Evolutionary conservation across 805 yeast species (phyloP).

Genomic region (Candida verbasci): DNA sequence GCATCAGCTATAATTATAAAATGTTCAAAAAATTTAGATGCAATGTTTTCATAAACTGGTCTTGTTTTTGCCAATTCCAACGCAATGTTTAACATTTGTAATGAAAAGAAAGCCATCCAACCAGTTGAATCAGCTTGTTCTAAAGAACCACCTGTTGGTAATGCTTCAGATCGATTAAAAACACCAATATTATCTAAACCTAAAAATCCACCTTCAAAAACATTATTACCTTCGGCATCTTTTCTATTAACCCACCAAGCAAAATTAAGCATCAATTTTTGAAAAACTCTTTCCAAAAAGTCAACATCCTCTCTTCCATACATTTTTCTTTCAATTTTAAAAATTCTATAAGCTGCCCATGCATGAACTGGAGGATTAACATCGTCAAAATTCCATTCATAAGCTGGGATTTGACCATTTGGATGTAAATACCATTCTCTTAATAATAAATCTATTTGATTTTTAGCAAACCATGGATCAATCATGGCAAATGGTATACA

Average conservation of each 20-base stretch:
- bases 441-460: constrained; percentile 77
- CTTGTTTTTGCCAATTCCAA: constrained; percentile 82
- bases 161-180: constrained; percentile 87
- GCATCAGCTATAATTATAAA: constrained; percentile 90
- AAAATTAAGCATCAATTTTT: constrained; percentile 80
- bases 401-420: constrained; percentile 95
- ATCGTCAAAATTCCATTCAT: constrained; percentile 93
- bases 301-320: constrained; percentile 76
- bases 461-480: constrained; percentile 88
- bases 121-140: constrained; percentile 97
- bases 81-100: constrained; percentile 90
- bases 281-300: constrained; percentile 89
- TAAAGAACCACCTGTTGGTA: constrained; percentile 86
- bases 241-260: constrained; percentile 98
- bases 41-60: constrained; percentile 87
- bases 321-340: constrained; percentile 81
- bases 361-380: constrained; percentile 98
- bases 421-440: constrained; percentile 98
- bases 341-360: constrained; percentile 87
- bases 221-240: constrained; percentile 79
- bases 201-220: constrained; percentile 90
- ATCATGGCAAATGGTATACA: constrained; percentile 90
- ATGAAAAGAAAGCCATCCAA: constrained; percentile 92
- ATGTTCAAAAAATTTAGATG: constrained; percentile 91
- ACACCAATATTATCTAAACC: constrained; percentile 92